These are phyloP conservation scores for Syzygium grande DNA, from an alignment of 345 rosid species.

Conservation along the genomic window DNA sequence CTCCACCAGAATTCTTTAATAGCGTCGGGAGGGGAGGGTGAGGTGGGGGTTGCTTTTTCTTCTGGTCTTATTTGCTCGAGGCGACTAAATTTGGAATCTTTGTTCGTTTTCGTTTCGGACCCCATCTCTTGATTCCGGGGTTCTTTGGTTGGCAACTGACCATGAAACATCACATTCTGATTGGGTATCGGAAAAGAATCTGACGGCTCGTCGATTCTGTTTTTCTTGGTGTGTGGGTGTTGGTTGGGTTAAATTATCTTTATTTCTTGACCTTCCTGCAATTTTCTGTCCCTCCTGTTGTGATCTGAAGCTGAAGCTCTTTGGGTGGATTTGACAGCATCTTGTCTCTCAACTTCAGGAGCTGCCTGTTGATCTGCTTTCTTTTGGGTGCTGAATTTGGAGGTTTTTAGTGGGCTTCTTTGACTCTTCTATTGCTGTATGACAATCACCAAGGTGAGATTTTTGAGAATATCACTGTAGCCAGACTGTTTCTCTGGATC, in stretches of 20 bases:
- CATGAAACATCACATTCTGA: constrained; percentile 17
- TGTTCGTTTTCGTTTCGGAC: constrained; percentile 9
- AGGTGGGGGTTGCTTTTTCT: not conserved
- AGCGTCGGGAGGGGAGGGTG: constrained; percentile 10
- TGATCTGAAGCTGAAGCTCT: not conserved
- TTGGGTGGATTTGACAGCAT: not conserved
- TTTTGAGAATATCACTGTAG: not conserved
- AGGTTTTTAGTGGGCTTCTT: not conserved
- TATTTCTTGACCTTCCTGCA: not conserved
- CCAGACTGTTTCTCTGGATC: not conserved
- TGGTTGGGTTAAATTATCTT: not conserved
- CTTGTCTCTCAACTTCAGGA: not conserved
- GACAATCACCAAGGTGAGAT: not conserved
- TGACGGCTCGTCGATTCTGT: constrained; percentile 27
- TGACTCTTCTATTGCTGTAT: not conserved
- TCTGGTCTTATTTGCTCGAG: constrained; percentile 1
- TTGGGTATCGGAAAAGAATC: constrained; percentile 34
- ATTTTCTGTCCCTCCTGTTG: not conserved
- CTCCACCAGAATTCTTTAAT: constrained; percentile 22
- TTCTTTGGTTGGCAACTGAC: constrained; percentile 17
- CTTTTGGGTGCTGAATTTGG: not conserved
- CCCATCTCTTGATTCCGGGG: constrained; percentile 15
- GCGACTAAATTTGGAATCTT: constrained; percentile 21
- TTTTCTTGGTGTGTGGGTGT: not conserved
- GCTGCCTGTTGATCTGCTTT: no score